phyloP scores from a whole-genome alignment of 2,329 filamentous ascomycete species.

The Ophiostoma himal-ulmi region DNA sequence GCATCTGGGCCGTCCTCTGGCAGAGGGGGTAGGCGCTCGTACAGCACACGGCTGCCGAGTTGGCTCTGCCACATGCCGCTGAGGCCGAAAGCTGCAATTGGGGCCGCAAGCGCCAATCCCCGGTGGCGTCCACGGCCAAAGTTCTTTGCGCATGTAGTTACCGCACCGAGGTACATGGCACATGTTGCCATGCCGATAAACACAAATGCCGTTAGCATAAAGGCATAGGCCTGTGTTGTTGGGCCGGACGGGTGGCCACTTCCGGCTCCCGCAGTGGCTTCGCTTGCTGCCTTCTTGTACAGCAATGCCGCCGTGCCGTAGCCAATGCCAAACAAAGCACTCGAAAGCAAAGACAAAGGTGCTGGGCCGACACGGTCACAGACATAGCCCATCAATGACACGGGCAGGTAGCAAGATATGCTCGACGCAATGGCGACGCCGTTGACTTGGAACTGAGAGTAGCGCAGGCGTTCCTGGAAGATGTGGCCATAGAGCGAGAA shows the following conservation, averaged over 20 bases:
- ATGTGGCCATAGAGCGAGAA: slow-evolving; percentile 92
- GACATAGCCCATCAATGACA: slow-evolving; percentile 80
- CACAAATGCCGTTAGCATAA: slow-evolving; percentile 83
- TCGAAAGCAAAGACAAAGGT: slow-evolving; percentile 67
- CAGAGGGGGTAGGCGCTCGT: slow-evolving; percentile 54
- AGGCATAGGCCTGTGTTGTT: slow-evolving; percentile 60
- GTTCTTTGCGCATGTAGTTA: slow-evolving; percentile 98
- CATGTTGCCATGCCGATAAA: slow-evolving; percentile 77
- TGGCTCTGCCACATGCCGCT: slow-evolving; percentile 97
- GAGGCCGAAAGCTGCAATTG: slow-evolving; percentile 86
- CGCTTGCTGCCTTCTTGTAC: slow-evolving; percentile 51
- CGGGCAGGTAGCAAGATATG: slow-evolving; percentile 84
- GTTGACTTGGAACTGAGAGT: slow-evolving; percentile 90
- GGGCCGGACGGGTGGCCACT: slow-evolving; percentile 16
- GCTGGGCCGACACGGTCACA: slow-evolving; percentile 85
- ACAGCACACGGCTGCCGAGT: slow-evolving; percentile 71
- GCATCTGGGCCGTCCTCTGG: slow-evolving; percentile 47
- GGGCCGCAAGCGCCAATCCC: slow-evolving; percentile 80
- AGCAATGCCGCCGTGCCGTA: slow-evolving; percentile 78
- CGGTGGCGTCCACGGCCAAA: slow-evolving; percentile 85
- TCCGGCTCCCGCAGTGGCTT: slow-evolving; percentile 29
- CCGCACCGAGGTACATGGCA: slow-evolving; percentile 79
- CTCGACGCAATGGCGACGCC: slow-evolving; percentile 80
- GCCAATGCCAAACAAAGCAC: slow-evolving; percentile 67
- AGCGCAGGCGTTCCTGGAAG: slow-evolving; percentile 79